These are phyloP conservation scores for Centrapalus pauciflorus DNA, from an alignment of 129 eudicot genomes.

Conservation along the genomic window DNA sequence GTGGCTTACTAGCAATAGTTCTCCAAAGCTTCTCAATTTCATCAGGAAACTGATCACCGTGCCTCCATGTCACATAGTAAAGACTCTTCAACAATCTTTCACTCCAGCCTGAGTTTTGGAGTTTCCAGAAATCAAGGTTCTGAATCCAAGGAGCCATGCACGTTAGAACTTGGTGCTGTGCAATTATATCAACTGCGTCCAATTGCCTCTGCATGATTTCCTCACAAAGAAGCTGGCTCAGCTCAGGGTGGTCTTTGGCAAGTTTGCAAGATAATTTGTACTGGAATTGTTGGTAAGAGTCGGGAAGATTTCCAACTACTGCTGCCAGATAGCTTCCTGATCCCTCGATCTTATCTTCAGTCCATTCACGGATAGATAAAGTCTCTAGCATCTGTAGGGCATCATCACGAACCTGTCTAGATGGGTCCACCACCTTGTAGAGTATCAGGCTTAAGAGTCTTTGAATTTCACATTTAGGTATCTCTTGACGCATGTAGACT, in stretches of 20 bases:
- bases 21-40: constrained; percentile 60
- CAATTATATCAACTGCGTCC: constrained; percentile 52
- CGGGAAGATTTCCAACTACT: constrained; percentile 92
- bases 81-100: constrained; percentile 74
- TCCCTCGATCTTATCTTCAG: constrained; percentile 71
- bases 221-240: constrained; percentile 82
- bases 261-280: constrained; percentile 93
- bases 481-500: constrained; percentile 96
- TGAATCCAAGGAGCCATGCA: constrained; percentile 61
- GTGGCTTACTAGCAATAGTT: constrained; percentile 45
- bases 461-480: constrained; percentile 89
- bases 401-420: constrained; percentile 87
- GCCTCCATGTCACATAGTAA: constrained; percentile 94
- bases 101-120: constrained; percentile 46
- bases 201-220: constrained; percentile 55
- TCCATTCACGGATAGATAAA: constrained; percentile 84
- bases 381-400: constrained; percentile 99
- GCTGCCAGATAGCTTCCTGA: constrained; percentile 79
- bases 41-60: constrained; percentile 80
- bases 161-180: constrained; percentile 52
- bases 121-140: constrained; percentile 49
- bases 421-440: constrained; percentile 94
- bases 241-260: constrained; percentile 90
- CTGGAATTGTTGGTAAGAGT: constrained; percentile 86
- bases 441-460: constrained; percentile 82